Base-by-base conservation (phyloP, 2,329 filamentous ascomycete species). In the Fusarium sp. region DNA sequence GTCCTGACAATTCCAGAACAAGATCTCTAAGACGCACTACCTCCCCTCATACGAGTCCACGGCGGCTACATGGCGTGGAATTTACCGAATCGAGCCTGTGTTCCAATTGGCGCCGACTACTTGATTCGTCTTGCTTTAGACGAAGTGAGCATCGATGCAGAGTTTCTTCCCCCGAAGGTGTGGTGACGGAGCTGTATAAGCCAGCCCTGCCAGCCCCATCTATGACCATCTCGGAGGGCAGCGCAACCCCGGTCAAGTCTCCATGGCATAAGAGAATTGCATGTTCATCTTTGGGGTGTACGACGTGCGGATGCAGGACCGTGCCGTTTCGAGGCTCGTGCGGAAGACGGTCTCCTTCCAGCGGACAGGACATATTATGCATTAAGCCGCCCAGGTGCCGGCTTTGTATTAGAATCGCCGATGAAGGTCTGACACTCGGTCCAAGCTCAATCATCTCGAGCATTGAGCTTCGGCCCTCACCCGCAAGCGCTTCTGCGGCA, bases 161-260 rank as follows among this genome's bases (percentile, higher is more conserved):
- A 57, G 65, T 42, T 29, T 45, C 54, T 40, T 11, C 35, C 45
- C 11, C 47, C 54, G 20, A n/a, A 37, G 34, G 64, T 61, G 56
- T 38, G 64, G 63, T 59, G 50, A 58, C 34, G 47, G 67, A 64
- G 38, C 66, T 65, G 35, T 57, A 58, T 50, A 70, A 66, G 37
- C 70, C 67, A 70, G 75, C 72, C 75, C 67, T 77, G 75, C 47
- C 64, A 57, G 47, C 47, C 56, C 61, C 67, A 65, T 71, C 61
- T 63, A 35, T 62, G 65, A 59, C 61, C 75, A 73, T 76, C 64
- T 75, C 69, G 63, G 69, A 68, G 66, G 57, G 56, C 61, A 67
- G 54, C 64, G 47, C 34, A 42, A 70, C 63, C 75, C 73, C 59
- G 66, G 75, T 61, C 66, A 67, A 67, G 64, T 34, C 62, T 24